phyloP scores from a whole-genome alignment of 1,139 yeast species.

The Pichia norvegensis region DNA sequence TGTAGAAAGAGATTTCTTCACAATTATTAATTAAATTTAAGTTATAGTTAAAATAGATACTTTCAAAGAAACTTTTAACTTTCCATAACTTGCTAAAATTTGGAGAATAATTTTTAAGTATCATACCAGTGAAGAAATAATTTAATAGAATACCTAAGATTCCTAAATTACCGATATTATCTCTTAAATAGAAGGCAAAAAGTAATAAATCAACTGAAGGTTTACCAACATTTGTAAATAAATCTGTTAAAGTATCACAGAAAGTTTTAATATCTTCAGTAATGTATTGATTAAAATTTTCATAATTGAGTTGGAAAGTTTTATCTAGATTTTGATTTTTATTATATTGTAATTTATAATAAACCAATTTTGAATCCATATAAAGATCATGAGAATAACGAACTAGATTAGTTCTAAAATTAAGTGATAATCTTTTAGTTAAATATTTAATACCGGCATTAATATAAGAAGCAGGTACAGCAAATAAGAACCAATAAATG shows the following conservation, averaged over 20 bases:
- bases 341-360: slow-evolving; percentile 63
- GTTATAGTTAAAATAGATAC: slow-evolving; percentile 83
- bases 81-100: slow-evolving; percentile 78
- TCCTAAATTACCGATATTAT: slow-evolving; percentile 80
- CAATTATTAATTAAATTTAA: slow-evolving; percentile 78
- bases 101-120: slow-evolving; percentile 71
- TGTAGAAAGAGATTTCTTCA: slow-evolving; percentile 91
- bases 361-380: slow-evolving; percentile 71
- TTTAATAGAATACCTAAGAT: slow-evolving; percentile 74
- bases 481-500: slow-evolving; percentile 80
- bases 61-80: slow-evolving; percentile 70
- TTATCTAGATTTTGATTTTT: slow-evolving; percentile 22
- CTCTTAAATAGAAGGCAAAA: slow-evolving; percentile 77
- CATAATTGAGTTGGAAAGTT: slow-evolving; percentile 28
- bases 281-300: slow-evolving; percentile 66
- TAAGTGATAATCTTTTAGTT: slow-evolving; percentile 69
- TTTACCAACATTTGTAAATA: slow-evolving; percentile 85
- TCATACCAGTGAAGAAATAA: slow-evolving; percentile 71
- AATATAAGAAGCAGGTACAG: slow-evolving; percentile 89
- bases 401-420: slow-evolving; percentile 76
- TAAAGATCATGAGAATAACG: slow-evolving; percentile 89
- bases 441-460: slow-evolving; percentile 83
- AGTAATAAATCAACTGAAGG: slow-evolving; percentile 85
- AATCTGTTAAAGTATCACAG: slow-evolving; percentile 73
- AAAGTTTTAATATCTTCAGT: slow-evolving; percentile 80